These are phyloP conservation scores for Cordia subcordata DNA, from an alignment of 257 asterid species.

Conservation along the genomic window DNA sequence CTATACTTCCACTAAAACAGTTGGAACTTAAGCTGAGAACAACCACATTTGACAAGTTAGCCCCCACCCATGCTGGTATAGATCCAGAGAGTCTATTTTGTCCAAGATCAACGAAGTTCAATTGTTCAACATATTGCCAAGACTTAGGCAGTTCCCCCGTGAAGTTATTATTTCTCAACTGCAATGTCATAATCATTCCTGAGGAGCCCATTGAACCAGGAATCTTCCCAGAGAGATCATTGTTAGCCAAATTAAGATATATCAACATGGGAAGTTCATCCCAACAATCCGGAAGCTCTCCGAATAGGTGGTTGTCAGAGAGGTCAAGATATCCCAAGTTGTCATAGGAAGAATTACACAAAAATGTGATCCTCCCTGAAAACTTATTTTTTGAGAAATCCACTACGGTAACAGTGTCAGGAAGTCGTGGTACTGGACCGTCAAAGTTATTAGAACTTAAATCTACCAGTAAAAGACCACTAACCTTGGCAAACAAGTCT, in stretches of 20 bases:
- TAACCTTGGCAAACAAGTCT: constrained; percentile 3
- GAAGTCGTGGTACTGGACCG: not conserved
- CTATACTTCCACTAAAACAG: constrained; percentile 19
- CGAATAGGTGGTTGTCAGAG: constrained; percentile 17
- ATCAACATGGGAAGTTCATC: not conserved
- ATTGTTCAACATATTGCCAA: constrained; percentile 7
- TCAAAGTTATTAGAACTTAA: constrained; percentile 14
- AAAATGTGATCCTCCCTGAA: constrained; percentile 4
- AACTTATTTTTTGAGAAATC: constrained; percentile 19
- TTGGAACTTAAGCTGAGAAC: constrained; percentile 29
- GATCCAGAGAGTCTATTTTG: constrained; percentile 23
- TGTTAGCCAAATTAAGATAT: constrained; percentile 24
- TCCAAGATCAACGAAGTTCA: constrained; percentile 21
- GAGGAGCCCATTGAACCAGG: constrained; percentile 2
- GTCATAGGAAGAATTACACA: not conserved
- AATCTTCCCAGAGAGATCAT: constrained; percentile 22
- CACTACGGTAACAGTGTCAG: not conserved
- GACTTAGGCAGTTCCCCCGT: constrained; percentile 20
- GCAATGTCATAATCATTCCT: constrained; percentile 6
- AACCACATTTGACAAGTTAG: constrained; percentile 2
- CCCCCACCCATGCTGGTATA: constrained; percentile 31
- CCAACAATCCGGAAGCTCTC: constrained; percentile 23
- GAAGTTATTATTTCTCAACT: constrained; percentile 24
- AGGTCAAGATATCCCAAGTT: constrained; percentile 11
- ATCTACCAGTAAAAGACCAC: not conserved